Base-by-base conservation (phyloP, 768 basidiomycete species). In the Phylloporus arenicola region DNA sequence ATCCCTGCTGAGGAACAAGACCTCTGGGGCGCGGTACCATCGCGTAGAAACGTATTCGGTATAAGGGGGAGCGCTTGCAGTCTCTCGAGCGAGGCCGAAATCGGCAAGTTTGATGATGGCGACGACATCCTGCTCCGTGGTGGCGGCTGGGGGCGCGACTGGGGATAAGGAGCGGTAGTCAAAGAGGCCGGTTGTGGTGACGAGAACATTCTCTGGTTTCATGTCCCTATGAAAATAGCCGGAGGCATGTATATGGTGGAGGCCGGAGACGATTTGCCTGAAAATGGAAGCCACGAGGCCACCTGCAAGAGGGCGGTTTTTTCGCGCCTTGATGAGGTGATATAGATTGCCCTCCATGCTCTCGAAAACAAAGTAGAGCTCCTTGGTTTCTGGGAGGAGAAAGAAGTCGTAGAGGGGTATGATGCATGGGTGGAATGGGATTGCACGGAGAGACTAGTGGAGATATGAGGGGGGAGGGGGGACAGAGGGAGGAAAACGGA, bases 261-360 rank as follows among this genome's bases (percentile, higher is more conserved):
- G 80, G 34, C 96, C 96, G 14, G 81, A 74, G 40, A 91, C 83
- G 61, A 94, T 88, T 70, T 99, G 96, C 50, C 80, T 83, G 68
- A 96, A 97, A 59, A 97, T 92, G 61, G 88, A 91, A 20, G 92
- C 89, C 54, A 95, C 87, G 58, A 99, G 86, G 57, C 96, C 96
- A 40, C 92, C 91, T n/a, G 96, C 95, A 53, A 99, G 83, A 6
- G 92, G 83, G 54, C 94, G 84, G 52, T 94, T 93, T 71, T 91
- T 92, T 54, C 96, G 86, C 42, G 93, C 83, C 73, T 95, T 97
- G 71, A 97, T 95, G 73, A 99, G 88, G 68, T 99, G 96, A 72
- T 95, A 99, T 43, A 99, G 82, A 71, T 99, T 98, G 63, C 96
- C 96, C 70, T 99, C 96, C 96, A 99, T 98, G 63, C 93, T 94